A percentile compares a stretch with the other conserved stretches of the same genome.
Conservation (phyloP, 352 stramenopile species). For the Globisporangium cystogenes region DNA sequence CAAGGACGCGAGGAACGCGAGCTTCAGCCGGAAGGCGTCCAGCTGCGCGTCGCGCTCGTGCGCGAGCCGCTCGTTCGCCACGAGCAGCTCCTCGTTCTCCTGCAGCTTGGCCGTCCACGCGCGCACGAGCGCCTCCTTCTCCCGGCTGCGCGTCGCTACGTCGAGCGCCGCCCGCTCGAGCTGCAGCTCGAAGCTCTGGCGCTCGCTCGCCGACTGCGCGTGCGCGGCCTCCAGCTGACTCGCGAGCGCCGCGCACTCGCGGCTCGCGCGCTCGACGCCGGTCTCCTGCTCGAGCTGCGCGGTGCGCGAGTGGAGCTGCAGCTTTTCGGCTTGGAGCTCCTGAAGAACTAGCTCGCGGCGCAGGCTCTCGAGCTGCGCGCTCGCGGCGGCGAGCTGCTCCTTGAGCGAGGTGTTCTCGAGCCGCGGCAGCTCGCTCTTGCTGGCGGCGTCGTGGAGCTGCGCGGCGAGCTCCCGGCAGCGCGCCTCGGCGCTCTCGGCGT, state of each 20-base stretch:
- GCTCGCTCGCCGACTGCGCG: not conserved
- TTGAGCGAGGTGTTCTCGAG: constrained; percentile 20
- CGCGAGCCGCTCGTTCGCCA: constrained; percentile 7
- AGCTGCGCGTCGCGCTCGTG: constrained; percentile 22
- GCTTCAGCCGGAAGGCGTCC: not conserved
- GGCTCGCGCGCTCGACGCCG: not conserved
- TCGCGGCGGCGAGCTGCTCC: constrained; percentile 9
- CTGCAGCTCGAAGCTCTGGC: not conserved
- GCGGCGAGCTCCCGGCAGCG: constrained; percentile 14
- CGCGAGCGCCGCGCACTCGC: constrained; percentile 7
- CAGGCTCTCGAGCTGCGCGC: constrained; percentile 25
- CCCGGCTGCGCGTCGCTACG: constrained; percentile 11
- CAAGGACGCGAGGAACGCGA: not conserved
- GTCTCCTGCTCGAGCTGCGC: constrained; percentile 9
- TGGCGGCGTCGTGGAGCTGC: constrained; percentile 11
- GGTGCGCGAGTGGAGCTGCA: constrained; percentile 22
- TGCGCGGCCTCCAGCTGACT: constrained; percentile 11
- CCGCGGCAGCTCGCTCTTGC: constrained; percentile 9
- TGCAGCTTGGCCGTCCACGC: constrained; percentile 29
- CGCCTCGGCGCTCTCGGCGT: constrained; percentile 23
- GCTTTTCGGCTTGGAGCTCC: constrained; percentile 43
- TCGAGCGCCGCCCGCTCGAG: not conserved
- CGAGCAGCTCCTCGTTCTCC: constrained; percentile 40
- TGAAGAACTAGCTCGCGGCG: constrained; percentile 34
- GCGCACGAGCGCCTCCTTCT: constrained; percentile 20